Evolutionary conservation across 2,329 filamentous ascomycete genomes (phyloP), one percentile per base, ranked within the genome.

Genomic region (Leptographium radiaticola): DNA sequence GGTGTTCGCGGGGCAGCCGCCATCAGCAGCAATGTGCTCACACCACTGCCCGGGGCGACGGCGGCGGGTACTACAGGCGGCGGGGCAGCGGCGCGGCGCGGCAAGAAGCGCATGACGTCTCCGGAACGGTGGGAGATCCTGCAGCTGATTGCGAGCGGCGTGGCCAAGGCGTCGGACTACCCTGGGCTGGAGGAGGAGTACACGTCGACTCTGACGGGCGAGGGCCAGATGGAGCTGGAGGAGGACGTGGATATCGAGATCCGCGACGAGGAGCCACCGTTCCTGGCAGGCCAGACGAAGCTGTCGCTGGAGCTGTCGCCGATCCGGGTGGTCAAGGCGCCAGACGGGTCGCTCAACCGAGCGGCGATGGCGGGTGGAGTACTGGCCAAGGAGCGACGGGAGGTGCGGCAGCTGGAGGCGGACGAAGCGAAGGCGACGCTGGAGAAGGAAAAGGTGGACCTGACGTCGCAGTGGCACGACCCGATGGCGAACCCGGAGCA

Each of bases 211-310:
- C 72, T 96, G 31, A 86, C 84, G 31, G 91, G 89, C 16, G 88
- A 95, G 60, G 87, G 84, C 16, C 84, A 87, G 52, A 84, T 97
- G 67, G 89, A 96, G 65, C 77, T 97, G 59, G 93, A 98, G 66
- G 88, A 96, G 67, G 93, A 98, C 64, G 82, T 98, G 6, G 93
- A 98, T 62, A 98, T 98, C 58, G 93, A 98, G 68, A 87, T 98
- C 34, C 81, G 85, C 60, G 93, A 98, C 58, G 93, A 98, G 62
- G 93, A 98, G 63, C 94, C 93, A 0, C 93, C 93, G 0, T 98
- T 98, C 73, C 70, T 98, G 58, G 87, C 88, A 16, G 93, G 93
- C 6, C 94, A 98, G 67, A 98, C 93, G 0, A 96, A 96, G 65
- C 90, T 95, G 65, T 95, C 89, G 11, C 75, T 98, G 10, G 93